These are phyloP conservation scores for Epichloe typhina DNA, from an alignment of 2,329 filamentous ascomycete genomes.

Conservation along the genomic window DNA sequence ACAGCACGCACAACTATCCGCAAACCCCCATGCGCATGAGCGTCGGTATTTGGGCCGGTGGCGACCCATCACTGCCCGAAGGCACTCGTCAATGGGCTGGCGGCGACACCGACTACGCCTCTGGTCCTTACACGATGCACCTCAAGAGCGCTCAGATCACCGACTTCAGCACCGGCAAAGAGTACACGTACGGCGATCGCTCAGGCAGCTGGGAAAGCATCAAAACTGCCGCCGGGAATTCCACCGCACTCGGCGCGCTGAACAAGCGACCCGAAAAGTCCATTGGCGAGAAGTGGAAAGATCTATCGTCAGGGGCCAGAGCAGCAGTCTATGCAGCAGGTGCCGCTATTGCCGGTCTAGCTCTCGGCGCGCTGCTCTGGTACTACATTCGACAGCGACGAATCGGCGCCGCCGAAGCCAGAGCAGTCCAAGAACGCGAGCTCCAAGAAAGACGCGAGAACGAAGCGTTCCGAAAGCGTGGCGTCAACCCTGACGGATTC, in stretches of 20 bases:
- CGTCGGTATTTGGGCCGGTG: constrained; percentile 53
- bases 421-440: constrained; percentile 28
- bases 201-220: constrained; percentile 53
- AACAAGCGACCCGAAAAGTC: constrained; percentile 26
- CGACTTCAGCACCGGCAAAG: constrained; percentile 48
- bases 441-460: constrained; percentile 38
- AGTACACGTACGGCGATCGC: constrained; percentile 51
- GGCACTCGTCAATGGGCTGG: constrained; percentile 58
- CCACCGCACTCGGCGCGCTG: constrained; percentile 36
- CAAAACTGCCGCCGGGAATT: constrained; percentile 41
- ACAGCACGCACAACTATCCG: constrained; percentile 51
- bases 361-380: constrained; percentile 30
- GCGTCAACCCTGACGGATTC: constrained; percentile 35
- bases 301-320: constrained; percentile 36
- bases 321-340: constrained; percentile 37
- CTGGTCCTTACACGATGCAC: constrained; percentile 61
- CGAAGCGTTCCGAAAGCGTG: constrained; percentile 33
- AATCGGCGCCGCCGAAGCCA: constrained; percentile 37
- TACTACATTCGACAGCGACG: constrained; percentile 44
- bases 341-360: constrained; percentile 28
- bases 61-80: constrained; percentile 39
- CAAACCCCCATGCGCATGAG: constrained; percentile 65
- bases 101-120: constrained; percentile 50
- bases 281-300: constrained; percentile 39
- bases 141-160: constrained; percentile 46